Base-by-base conservation (phyloP, 2,329 filamentous ascomycete species). In the Apiospora phragmitis region DNA sequence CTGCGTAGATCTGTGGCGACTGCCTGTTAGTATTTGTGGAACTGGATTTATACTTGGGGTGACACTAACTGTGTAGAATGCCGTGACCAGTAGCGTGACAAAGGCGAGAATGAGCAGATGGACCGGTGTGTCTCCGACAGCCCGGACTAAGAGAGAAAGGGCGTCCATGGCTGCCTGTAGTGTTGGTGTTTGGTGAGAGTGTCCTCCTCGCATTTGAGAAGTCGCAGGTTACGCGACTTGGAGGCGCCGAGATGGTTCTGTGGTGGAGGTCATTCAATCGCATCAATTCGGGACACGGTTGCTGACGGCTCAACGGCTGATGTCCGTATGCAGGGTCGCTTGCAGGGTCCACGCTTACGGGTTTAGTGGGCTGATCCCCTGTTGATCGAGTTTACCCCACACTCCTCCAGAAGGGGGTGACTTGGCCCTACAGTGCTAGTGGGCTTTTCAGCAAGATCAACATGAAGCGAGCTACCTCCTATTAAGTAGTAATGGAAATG, bases 51-150 rank as follows among this genome's bases (percentile, higher is more conserved):
- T n/a, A 38, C 55, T 24, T 32, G 18, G 32, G 29, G 18, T 62
- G 55, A 18, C 38, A 32, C 65, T 67, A 45, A 67, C 65, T 21
- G 65, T 24, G n/a, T 67, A 67, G 65, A 67, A 67, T 26, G 65
- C 41, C 26, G 65, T 67, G 65, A 67, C 38, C 38, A 67, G 65
- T 16, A 45, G 14, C 18, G n/a, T 6, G 21, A 21, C 65, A 42
- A 45, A 26, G 24, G 65, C 65, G 8, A 67, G 65, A 26, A 67
- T 16, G 24, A 67, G 12, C 3, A n/a, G 8, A 9, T 43, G 42
- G 38, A 29, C 65, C 38, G 38, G 65, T 5, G 41, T 29, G n/a
- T 43, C 38, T 45, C 42, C 38, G 26, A 67, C 26, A 12, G 18
- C 55, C 21, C 55, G 55, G 11, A 24, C 32, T 38, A 62, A 4